phyloP scores from a whole-genome alignment of 257 asterid genomes.

The Solanum lignicaule region DNA sequence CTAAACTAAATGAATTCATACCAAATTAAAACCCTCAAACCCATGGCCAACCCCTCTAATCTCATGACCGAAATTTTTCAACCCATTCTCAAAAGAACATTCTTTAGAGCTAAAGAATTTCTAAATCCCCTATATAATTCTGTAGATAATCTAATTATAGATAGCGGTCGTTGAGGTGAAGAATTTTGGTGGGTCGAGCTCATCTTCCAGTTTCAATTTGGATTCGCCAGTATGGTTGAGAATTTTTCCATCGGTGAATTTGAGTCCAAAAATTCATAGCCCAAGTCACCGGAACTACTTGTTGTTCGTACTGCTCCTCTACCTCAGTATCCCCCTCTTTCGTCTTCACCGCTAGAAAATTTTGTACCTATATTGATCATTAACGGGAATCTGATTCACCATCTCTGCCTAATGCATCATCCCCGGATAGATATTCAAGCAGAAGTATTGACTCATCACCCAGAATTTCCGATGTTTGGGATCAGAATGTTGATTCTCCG shows the following conservation, averaged over 20 bases:
- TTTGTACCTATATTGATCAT: background rate
- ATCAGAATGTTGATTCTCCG: constrained; percentile 13
- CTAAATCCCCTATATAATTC: no score
- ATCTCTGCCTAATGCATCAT: constrained; percentile 56
- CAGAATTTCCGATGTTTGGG: constrained; percentile 4
- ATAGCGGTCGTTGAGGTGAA: constrained; percentile 30
- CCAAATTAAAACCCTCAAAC: no score
- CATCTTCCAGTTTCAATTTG: constrained; percentile 54
- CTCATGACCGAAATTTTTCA: no score
- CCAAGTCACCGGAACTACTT: constrained; percentile 73
- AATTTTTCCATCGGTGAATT: constrained; percentile 61
- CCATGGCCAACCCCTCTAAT: no score
- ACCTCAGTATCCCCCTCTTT: background rate
- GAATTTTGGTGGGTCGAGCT: constrained; percentile 35
- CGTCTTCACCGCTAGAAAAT: constrained; percentile 10
- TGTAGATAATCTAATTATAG: no score
- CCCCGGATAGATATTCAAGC: constrained; percentile 46
- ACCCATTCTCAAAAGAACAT: no score
- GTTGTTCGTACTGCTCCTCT: constrained; percentile 43
- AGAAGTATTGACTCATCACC: constrained; percentile 35
- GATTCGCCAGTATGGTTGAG: constrained; percentile 67
- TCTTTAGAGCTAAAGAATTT: no score
- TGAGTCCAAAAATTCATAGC: constrained; percentile 52
- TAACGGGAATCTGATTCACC: constrained; percentile 16
- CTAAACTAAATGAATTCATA: no score